Percentiles rank a stretch among this genome's conserved stretches.
Conservation (phyloP, 108 stramenopile species). For the Bacterosira constricta region DNA sequence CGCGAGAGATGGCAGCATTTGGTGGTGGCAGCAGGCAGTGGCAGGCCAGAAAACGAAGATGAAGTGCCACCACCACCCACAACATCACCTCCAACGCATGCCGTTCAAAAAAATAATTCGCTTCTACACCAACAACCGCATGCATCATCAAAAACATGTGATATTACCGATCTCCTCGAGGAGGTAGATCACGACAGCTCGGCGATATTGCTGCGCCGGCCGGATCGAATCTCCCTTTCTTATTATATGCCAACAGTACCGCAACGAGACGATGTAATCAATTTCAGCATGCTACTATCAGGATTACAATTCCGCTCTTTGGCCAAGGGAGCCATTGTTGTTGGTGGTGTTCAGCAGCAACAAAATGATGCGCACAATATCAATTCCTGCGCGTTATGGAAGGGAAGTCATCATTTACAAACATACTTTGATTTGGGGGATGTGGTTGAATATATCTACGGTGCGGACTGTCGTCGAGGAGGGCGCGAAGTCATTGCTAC, state of each 20-base stretch:
- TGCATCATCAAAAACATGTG: neutral
- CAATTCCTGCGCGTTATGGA: constrained; percentile 8
- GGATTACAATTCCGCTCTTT: neutral
- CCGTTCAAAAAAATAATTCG: neutral
- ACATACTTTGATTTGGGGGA: constrained; percentile 21
- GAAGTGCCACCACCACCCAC: neutral
- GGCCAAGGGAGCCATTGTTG: neutral
- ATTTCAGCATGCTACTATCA: constrained; percentile 1
- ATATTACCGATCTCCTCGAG: constrained; percentile 6
- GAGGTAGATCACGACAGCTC: constrained; percentile 17
- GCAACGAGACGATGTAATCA: neutral
- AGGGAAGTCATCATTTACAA: constrained; percentile 4
- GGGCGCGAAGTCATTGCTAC: neutral
- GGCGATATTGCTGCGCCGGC: constrained; percentile 11
- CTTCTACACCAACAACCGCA: no score
- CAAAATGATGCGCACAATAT: constrained; percentile 1
- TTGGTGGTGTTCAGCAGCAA: neutral
- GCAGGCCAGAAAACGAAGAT: neutral
- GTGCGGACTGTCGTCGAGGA: constrained; percentile 15
- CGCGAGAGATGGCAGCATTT: constrained; percentile 4
- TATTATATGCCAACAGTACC: neutral
- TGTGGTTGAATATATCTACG: constrained; percentile 19
- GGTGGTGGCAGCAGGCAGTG: neutral
- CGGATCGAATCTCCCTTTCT: constrained; percentile 14
- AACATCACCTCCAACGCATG: neutral